Base-by-base conservation (phyloP, 2,329 filamentous ascomycete genomes). In the Stagonosporopsis chrysanthemi region DNA sequence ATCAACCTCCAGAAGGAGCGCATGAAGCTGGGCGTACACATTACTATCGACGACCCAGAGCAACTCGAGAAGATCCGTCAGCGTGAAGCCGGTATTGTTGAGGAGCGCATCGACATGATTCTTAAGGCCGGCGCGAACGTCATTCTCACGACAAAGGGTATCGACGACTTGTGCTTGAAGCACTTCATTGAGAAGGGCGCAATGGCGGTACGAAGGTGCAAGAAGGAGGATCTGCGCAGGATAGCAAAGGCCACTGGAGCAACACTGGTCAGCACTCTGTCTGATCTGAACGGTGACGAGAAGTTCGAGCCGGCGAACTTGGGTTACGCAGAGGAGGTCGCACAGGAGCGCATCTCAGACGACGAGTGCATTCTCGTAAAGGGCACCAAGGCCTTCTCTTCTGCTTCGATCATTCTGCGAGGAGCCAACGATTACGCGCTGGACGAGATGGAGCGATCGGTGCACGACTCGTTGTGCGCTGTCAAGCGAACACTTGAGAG, bases 1-100 rank as follows among this genome's bases (percentile, higher is more conserved):
- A 98, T 99, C 87, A 99, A 99, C 80, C 79, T 99, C 71, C 94
- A 98, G 75, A 99, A 99, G 83, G 94, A 98, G 83, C 87, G 94
- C 68, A 98, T 99, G 95, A 98, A 99, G 86, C 83, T 99, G 57
- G 95, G 95, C 66, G 95, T 99, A 59, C 94, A 99, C 79, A 97
- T 99, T 72, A 98, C 95, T 12, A 90, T 99, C 65, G 95, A 99
- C 69, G 95, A 99, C 76, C 95, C 95, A 45, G 89, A 96, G 76
- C 95, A 99, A 79, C 85, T 99, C 47, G 95, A 99, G 83, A 93
- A 97, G 84, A 99, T 99, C 71, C 88, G 95, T 60, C 88, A 95
- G 70, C 87, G 95, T 52, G 95, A 99, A 78, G 87, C 93, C 17
- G 92, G 92, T 69, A 97, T 99, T 81, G 87, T 99, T 43, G 85